Evolutionary conservation across 164 flowering plant species (phyloP).

Genomic region (Chloranthus sessilifolius): DNA sequence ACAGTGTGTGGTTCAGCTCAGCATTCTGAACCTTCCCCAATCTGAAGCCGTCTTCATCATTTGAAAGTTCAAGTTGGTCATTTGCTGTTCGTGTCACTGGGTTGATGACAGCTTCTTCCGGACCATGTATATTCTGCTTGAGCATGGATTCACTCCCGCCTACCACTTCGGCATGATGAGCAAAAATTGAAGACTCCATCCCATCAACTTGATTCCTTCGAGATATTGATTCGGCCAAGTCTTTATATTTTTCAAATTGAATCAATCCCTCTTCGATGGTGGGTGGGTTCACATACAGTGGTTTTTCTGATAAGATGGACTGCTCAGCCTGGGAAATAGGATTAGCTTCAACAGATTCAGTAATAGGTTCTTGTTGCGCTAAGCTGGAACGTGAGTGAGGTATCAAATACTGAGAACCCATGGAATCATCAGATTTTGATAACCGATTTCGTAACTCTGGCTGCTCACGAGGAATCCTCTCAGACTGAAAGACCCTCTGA

Average conservation of each 20-base stretch:
- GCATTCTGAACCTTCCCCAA: no score
- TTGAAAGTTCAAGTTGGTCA: no score
- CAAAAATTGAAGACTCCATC: constrained; percentile 3
- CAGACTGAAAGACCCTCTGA: constrained; percentile 57
- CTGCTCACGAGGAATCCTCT: constrained; percentile 65
- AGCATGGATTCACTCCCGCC: no score
- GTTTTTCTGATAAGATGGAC: constrained; percentile 20
- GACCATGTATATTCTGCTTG: no score
- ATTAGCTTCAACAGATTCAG: constrained; percentile 33
- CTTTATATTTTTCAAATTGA: constrained; percentile 32
- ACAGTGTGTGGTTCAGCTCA: no score
- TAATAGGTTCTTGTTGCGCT: constrained; percentile 25
- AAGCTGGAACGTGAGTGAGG: constrained; percentile 33
- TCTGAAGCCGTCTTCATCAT: no score
- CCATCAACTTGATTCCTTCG: constrained; percentile 13
- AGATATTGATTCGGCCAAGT: constrained; percentile 23
- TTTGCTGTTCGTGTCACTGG: no score
- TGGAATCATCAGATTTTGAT: constrained; percentile 79
- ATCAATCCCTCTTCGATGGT: constrained; percentile 31
- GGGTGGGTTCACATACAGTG: constrained; percentile 21
- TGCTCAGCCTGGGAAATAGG: constrained; percentile 22
- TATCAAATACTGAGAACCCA: constrained; percentile 47
- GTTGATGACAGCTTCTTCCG: no score
- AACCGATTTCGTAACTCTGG: constrained; percentile 46
- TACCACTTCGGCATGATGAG: no score